phyloP scores from a whole-genome alignment of 208 protist genomes.

The Strigomonas culicis region DNA sequence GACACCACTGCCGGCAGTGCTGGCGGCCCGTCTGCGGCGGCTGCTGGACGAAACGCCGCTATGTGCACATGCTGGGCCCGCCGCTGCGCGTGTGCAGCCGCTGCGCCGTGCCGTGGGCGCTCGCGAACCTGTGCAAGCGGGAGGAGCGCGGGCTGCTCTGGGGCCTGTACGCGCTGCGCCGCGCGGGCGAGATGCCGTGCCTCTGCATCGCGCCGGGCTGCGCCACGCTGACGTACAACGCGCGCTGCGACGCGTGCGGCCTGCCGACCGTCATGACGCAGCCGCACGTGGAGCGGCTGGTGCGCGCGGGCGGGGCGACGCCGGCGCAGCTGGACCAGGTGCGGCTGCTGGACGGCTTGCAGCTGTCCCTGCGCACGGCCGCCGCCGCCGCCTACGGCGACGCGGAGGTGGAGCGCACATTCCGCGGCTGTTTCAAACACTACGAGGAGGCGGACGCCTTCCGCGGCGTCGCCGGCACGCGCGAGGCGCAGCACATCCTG shows the following conservation, averaged over 20 bases:
- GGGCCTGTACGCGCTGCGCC: constrained; percentile 64
- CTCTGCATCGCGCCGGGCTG: constrained; percentile 51
- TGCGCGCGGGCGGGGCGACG: constrained; percentile 20
- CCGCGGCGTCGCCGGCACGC: constrained; percentile 21
- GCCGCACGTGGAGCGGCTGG: constrained; percentile 46
- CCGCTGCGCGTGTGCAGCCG: constrained; percentile 47
- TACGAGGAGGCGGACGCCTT: constrained; percentile 56
- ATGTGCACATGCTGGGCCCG: constrained; percentile 47
- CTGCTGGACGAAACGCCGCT: constrained; percentile 45
- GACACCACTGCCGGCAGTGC: constrained; percentile 78
- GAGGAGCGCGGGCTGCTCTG: constrained; percentile 40
- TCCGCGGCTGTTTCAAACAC: constrained; percentile 40
- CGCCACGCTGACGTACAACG: constrained; percentile 36
- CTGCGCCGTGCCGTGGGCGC: constrained; percentile 55
- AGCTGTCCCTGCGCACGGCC: constrained; percentile 27
- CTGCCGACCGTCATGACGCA: constrained; percentile 59
- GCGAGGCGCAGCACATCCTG: constrained; percentile 43
- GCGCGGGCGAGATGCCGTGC: constrained; percentile 52
- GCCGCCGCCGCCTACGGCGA: constrained; percentile 28
- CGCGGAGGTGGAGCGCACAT: constrained; percentile 36
- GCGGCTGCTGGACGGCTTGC: constrained; percentile 30
- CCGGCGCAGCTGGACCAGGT: constrained; percentile 14
- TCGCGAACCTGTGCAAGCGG: constrained; percentile 33
- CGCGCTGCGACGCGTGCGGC: constrained; percentile 42
- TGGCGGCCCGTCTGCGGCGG: constrained; percentile 47